These are phyloP conservation scores for Chlamydomonas reinhardtii DNA, from an alignment of 163 green algal genomes.

Conservation along the genomic window DNA sequence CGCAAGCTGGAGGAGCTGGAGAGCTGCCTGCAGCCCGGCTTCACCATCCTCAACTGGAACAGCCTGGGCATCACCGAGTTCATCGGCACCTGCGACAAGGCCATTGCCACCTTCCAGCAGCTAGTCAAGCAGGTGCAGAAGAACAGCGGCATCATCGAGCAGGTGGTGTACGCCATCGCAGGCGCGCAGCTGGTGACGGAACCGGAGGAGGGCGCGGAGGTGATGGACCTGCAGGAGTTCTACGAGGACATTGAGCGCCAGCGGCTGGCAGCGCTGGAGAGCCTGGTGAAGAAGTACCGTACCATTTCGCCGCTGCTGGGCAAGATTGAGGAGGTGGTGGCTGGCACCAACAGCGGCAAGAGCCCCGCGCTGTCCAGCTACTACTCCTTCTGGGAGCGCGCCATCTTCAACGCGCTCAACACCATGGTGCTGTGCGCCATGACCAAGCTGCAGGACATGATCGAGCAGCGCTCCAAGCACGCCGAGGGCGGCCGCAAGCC, in stretches of 20 bases:
- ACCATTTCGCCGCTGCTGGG: conserved; percentile 84
- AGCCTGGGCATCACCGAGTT: conserved; percentile 91
- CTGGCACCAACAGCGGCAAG: conserved; percentile 88
- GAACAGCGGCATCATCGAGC: conserved; percentile 83
- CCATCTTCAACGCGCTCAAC: conserved; percentile 89
- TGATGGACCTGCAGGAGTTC: conserved; percentile 87
- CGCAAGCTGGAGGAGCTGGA: conserved; percentile 80
- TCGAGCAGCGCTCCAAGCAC: conserved; percentile 60
- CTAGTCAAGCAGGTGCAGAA: conserved; percentile 84
- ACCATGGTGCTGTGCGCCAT: conserved; percentile 83
- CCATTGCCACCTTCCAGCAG: conserved; percentile 87
- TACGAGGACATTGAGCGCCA: conserved; percentile 84
- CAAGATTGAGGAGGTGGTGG: conserved; percentile 86
- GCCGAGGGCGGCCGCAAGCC: not conserved
- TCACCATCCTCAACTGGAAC: conserved; percentile 95
- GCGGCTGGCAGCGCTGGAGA: conserved; percentile 76
- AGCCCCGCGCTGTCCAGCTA: conserved; percentile 80
- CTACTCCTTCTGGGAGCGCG: conserved; percentile 91
- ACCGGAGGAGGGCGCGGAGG: conserved; percentile 58
- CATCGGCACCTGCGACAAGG: conserved; percentile 79
- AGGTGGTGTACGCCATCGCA: conserved; percentile 76
- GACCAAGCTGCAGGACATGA: conserved; percentile 74
- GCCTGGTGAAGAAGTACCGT: conserved; percentile 86
- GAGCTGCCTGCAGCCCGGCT: conserved; percentile 80
- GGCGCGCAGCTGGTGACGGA: conserved; percentile 62